Base-by-base conservation (phyloP, 1,139 yeast species). In the Wickerhamiella infanticola region DNA sequence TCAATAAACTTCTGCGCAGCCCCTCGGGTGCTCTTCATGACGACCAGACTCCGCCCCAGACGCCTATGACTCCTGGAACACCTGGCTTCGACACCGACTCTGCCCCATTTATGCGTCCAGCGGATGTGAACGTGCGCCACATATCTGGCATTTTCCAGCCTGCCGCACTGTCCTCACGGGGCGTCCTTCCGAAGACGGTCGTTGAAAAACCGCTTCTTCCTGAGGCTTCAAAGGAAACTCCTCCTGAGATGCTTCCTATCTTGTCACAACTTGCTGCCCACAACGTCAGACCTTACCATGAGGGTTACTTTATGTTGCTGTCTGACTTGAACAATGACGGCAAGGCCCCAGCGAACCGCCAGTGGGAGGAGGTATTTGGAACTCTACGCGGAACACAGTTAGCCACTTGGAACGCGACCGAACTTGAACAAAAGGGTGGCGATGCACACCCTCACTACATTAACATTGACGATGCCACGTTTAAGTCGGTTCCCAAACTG, bases 321-420 rank as follows among this genome's bases (percentile, higher is more conserved):
- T 55, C 61, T 44, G 71, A 67, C 48, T 57, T 67, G 44, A 63
- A 63, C 51, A 53, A 62, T 44, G 95, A 86, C 55, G 98, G 97
- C 8, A 75, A 80, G 50, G 90, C 95, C 0, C 70, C 72, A 2
- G 74, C 78, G 0, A 85, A 81, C 46, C 70, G 96, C 45, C 74
- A 74, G 56, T 90, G 98, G 98, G 72, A 73, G 49, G 96, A 90
- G 62, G 95, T 86, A 18, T 90, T 82, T 62, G 97, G 95, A 41
- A 85, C 84, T 27, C 68, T 90, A 42, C 77, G 85, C 6, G 98
- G 98, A 13, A 83, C 86, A 49, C 95, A 86, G 56, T 67, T 90
- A 50, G 94, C 96, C 1, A 75, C 84, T 53, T 88, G 96, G 96
- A 88, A 85, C 62, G 94, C 95, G 1, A 79, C 79, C 40, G 74